These are phyloP conservation scores for Candida frijolesensis DNA, from an alignment of 1,139 yeast species.

Conservation along the genomic window DNA sequence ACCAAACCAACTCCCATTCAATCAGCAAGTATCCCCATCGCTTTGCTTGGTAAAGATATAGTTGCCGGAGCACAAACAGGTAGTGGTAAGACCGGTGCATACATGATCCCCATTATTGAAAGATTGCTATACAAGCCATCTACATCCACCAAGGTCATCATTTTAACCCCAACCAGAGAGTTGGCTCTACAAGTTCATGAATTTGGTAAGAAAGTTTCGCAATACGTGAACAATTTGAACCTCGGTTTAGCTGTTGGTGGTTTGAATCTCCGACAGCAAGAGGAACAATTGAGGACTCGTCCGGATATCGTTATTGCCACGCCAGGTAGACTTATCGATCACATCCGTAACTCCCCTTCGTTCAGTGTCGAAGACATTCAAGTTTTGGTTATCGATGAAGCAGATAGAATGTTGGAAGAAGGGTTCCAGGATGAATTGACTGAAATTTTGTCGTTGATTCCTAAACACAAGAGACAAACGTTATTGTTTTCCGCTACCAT, in stretches of 20 bases:
- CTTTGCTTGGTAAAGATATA: slow-evolving; percentile 86
- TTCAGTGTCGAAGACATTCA: slow-evolving; percentile 90
- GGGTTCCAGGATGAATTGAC: slow-evolving; percentile 95
- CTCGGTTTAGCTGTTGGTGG: slow-evolving; percentile 99
- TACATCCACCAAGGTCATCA: slow-evolving; percentile 87
- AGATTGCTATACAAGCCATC: slow-evolving; percentile 87
- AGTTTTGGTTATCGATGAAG: slow-evolving; percentile 92
- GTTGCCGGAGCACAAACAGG: slow-evolving; percentile 99
- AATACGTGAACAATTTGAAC: slow-evolving; percentile 70
- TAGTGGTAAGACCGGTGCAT: slow-evolving; percentile 99
- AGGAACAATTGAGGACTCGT: slow-evolving; percentile 84
- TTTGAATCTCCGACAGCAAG: slow-evolving; percentile 89
- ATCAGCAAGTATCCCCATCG: slow-evolving; percentile 90
- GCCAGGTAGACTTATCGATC: slow-evolving; percentile 97
- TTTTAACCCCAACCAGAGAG: slow-evolving; percentile 95
- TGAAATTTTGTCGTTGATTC: slow-evolving; percentile 84
- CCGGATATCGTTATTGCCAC: slow-evolving; percentile 98
- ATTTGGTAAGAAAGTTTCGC: slow-evolving; percentile 85
- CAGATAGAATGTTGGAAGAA: slow-evolving; percentile 98
- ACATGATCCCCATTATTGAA: slow-evolving; percentile 93
- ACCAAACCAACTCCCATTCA: slow-evolving; percentile 91
- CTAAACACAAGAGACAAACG: slow-evolving; percentile 86
- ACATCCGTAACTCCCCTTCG: slow-evolving; percentile 90
- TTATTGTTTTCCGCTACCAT: slow-evolving; percentile 95
- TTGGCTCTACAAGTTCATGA: slow-evolving; percentile 94